Conservation (phyloP, 495 filamentous ascomycete genomes). For the Penicillium paradoxum region DNA sequence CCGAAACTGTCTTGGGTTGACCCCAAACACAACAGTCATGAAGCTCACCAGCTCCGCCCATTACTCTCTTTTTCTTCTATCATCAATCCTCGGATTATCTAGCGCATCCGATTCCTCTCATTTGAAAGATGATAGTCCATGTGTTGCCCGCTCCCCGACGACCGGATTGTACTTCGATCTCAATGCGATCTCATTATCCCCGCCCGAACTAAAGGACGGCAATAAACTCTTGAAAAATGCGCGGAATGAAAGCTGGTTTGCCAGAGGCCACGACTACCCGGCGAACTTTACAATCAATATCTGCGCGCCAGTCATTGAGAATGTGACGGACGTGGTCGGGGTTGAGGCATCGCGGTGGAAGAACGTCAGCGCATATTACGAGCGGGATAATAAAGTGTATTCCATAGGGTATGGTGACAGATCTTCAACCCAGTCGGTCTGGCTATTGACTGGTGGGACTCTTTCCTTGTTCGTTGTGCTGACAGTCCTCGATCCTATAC, state of each 20-base stretch:
- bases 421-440: background rate
- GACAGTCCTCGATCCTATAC: constrained; percentile 1
- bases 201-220: constrained; percentile 47
- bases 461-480: constrained; percentile 1
- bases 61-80: constrained; percentile 19
- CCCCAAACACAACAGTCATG: constrained; percentile 10
- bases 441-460: background rate
- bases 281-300: constrained; percentile 95
- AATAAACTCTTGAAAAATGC: constrained; percentile 56
- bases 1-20: background rate
- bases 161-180: constrained; percentile 88
- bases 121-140: constrained; percentile 46
- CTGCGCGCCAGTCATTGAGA: constrained; percentile 79
- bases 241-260: constrained; percentile 71
- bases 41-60: constrained; percentile 19
- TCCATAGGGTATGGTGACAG: constrained; percentile 67
- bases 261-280: constrained; percentile 76
- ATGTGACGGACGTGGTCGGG: constrained; percentile 64
- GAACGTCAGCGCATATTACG: constrained; percentile 92
- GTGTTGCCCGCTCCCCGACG: constrained; percentile 70
- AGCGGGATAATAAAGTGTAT: constrained; percentile 64
- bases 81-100: constrained; percentile 15
- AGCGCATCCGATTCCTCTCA: constrained; percentile 24
- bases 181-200: constrained; percentile 60
- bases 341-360: constrained; percentile 59